A percentile compares a stretch with the other conserved stretches of the same genome.
These are phyloP conservation scores for Fraxinus paxiana DNA, from an alignment of 305 asterid genomes.

Conservation along the genomic window DNA sequence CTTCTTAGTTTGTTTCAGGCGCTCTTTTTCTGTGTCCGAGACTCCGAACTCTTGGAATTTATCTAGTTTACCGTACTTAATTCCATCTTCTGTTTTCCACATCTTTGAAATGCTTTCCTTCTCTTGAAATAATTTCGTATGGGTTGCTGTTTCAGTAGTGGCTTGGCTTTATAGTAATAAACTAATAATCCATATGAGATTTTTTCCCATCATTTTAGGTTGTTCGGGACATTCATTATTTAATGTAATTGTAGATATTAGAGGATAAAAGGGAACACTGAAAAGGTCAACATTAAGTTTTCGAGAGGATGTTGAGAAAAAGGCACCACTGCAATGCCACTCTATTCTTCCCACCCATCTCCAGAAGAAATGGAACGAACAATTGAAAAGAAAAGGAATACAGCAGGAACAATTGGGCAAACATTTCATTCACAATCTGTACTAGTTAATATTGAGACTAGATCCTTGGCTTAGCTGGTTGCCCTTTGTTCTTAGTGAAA, in stretches of 20 bases:
- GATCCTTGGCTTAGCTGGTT: neutral
- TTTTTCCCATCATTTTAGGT: neutral
- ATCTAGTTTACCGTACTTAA: neutral
- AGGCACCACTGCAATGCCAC: neutral
- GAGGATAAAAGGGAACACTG: neutral
- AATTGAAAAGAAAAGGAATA: neutral
- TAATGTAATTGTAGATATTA: neutral
- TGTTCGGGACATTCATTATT: neutral
- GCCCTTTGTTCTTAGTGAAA: neutral
- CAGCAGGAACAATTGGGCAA: neutral
- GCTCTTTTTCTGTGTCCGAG: neutral
- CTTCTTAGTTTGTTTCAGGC: neutral
- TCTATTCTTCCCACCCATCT: neutral
- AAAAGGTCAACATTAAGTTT: neutral
- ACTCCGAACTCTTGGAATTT: neutral
- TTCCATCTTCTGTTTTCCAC: neutral
- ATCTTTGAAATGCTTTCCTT: neutral
- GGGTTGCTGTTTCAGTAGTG: neutral
- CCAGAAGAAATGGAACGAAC: neutral
- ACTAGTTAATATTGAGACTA: neutral
- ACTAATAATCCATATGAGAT: neutral
- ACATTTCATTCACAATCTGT: neutral
- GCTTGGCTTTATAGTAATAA: neutral
- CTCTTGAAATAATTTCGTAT: neutral
- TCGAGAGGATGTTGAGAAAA: neutral